These are phyloP conservation scores for Purpureocillium lavendulum DNA, from an alignment of 2,329 filamentous ascomycete genomes.

Conservation along the genomic window DNA sequence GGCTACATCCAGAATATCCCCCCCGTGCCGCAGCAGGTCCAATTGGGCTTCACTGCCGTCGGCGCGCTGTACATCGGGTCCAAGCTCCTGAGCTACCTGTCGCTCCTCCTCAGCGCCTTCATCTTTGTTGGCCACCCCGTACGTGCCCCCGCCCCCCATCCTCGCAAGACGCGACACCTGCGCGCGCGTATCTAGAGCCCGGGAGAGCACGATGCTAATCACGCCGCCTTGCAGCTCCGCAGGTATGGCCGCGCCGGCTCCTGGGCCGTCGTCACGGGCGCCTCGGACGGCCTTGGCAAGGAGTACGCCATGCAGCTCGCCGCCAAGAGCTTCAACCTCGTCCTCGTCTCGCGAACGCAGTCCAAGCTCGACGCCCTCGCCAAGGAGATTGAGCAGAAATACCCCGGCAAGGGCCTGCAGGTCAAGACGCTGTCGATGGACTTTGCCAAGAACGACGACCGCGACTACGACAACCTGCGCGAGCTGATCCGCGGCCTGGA, in stretches of 20 bases:
- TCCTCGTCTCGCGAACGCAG: conserved; percentile 91
- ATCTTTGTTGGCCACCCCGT: conserved; percentile 57
- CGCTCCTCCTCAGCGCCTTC: conserved; percentile 59
- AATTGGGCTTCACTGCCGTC: conserved; percentile 40
- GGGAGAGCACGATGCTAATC: background rate
- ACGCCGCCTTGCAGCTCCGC: conserved; percentile 51
- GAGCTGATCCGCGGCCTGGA: conserved; percentile 65
- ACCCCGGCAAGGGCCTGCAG: conserved; percentile 51
- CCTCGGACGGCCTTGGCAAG: conserved; percentile 93
- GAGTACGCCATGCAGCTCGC: conserved; percentile 91
- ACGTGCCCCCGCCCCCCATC: conserved; percentile 20
- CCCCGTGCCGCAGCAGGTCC: conserved; percentile 33
- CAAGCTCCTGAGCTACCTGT: conserved; percentile 49
- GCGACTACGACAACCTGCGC: conserved; percentile 70
- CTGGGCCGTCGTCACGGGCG: conserved; percentile 92
- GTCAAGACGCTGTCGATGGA: conserved; percentile 86
- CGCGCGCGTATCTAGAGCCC: background rate
- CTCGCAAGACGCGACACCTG: background rate
- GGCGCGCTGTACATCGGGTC: conserved; percentile 51
- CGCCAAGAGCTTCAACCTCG: conserved; percentile 83
- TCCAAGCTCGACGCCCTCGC: conserved; percentile 79
- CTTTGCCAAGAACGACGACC: conserved; percentile 70
- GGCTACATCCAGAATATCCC: conserved; percentile 15
- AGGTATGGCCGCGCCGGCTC: conserved; percentile 87
- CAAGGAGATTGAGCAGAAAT: conserved; percentile 64